These are phyloP conservation scores for Oryza glaberrima DNA, from an alignment of 176 grass and related monocot genomes.

Conservation along the genomic window DNA sequence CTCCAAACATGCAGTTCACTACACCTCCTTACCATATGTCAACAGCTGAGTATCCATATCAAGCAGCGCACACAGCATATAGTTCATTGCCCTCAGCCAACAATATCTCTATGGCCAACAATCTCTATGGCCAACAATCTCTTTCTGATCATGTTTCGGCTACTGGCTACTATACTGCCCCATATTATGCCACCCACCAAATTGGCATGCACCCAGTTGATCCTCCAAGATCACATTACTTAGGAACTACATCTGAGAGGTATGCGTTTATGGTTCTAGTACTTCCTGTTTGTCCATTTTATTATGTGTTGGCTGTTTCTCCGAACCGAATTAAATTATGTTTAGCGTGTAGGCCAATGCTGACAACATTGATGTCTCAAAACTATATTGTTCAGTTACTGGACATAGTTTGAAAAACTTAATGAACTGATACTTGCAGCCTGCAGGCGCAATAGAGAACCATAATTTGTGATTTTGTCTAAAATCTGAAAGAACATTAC, in stretches of 20 bases:
- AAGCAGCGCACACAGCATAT: conserved; percentile 18
- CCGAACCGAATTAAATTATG: background rate
- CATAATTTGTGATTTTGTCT: background rate
- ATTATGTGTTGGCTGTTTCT: background rate
- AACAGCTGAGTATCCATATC: conserved; percentile 31
- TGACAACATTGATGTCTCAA: background rate
- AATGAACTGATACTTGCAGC: background rate
- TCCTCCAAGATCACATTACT: conserved; percentile 33
- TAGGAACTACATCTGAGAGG: conserved; percentile 38
- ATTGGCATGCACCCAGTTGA: conserved; percentile 34
- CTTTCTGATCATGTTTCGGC: conserved; percentile 12
- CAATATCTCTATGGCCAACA: conserved; percentile 29
- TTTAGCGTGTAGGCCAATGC: background rate
- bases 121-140: background rate
- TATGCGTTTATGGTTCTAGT: conserved; percentile 37
- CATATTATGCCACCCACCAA: conserved; percentile 25
- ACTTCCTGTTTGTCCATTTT: conserved; percentile 22
- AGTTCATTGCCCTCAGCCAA: conserved; percentile 11
- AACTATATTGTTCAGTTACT: background rate
- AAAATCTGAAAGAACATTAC: background rate
- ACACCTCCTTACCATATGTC: background rate
- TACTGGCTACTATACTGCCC: background rate
- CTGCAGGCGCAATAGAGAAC: background rate
- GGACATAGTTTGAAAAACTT: conserved; percentile 11
- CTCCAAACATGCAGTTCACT: background rate